Conservation (phyloP, 2,329 filamentous ascomycete species). For the Ophiocordyceps camponoti-floridani region DNA sequence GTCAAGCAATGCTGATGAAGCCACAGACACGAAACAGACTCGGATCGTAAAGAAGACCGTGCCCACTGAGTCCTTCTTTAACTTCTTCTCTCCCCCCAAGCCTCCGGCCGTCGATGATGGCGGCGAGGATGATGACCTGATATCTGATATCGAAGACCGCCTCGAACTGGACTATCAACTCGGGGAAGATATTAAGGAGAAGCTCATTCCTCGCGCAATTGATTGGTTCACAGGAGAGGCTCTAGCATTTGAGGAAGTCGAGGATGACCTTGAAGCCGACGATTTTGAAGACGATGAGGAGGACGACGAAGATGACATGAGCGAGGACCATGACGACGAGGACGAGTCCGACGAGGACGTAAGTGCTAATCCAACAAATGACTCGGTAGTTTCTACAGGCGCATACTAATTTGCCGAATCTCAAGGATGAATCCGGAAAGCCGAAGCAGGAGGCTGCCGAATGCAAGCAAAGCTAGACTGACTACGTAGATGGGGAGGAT, state of each 20-base stretch:
- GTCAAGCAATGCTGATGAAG: neutral
- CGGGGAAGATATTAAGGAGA: conserved; percentile 99
- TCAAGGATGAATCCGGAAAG: conserved; percentile 75
- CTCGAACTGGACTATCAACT: conserved; percentile 97
- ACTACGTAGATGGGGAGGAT: neutral
- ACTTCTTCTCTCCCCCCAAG: conserved; percentile 95
- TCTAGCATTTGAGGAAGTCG: conserved; percentile 85
- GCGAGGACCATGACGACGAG: conserved; percentile 86
- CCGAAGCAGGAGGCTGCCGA: conserved; percentile 88
- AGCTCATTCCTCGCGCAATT: conserved; percentile 92
- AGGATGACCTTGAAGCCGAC: conserved; percentile 34
- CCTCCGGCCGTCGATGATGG: conserved; percentile 51
- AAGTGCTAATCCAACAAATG: conserved; percentile 14
- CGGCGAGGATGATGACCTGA: conserved; percentile 55
- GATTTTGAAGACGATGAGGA: conserved; percentile 79
- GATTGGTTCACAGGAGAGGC: conserved; percentile 99
- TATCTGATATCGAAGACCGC: conserved; percentile 88
- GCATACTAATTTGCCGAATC: neutral
- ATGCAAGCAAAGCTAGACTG: conserved; percentile 74
- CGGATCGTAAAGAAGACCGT: conserved; percentile 98
- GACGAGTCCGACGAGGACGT: conserved; percentile 71
- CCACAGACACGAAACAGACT: conserved; percentile 89
- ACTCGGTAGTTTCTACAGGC: neutral
- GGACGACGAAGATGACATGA: too few relatives aligned
- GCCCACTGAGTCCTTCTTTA: conserved; percentile 95